These are phyloP conservation scores for Heliamphora pulchella DNA, from an alignment of 179 eudicot species.

Conservation along the genomic window DNA sequence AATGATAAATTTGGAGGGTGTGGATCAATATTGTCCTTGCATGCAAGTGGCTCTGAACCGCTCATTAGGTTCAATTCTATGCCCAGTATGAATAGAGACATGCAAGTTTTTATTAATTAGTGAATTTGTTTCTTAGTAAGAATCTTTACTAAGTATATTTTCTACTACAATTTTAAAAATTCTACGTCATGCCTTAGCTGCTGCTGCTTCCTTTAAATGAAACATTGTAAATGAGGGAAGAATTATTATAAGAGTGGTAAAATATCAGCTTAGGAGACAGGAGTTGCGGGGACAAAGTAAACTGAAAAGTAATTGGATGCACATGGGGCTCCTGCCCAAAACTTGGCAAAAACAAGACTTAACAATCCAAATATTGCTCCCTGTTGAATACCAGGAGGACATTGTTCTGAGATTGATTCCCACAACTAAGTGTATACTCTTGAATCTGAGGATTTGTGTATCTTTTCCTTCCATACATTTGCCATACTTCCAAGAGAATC, in stretches of 20 bases:
- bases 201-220: not conserved
- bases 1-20: slow-evolving; percentile 93
- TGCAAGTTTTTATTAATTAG: not conserved
- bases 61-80: slow-evolving; percentile 24
- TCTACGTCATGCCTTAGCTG: not conserved
- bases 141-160: not conserved
- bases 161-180: not conserved
- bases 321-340: no score
- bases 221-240: not conserved
- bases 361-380: not conserved
- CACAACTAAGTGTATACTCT: not conserved
- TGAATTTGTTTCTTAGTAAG: not conserved
- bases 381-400: not conserved
- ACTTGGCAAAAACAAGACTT: not conserved
- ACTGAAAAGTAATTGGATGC: not conserved
- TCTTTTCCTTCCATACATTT: not conserved
- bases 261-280: not conserved
- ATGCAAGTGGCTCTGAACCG: slow-evolving; percentile 28
- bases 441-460: not conserved
- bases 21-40: slow-evolving; percentile 78
- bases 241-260: not conserved
- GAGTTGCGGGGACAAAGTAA: not conserved
- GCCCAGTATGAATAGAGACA: not conserved
- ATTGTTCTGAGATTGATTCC: not conserved
- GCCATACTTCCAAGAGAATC: not conserved